Evolutionary conservation across 257 asterid species (phyloP), one percentile per base, ranked within the genome.

Genomic region (Rubia yunnanensis): DNA sequence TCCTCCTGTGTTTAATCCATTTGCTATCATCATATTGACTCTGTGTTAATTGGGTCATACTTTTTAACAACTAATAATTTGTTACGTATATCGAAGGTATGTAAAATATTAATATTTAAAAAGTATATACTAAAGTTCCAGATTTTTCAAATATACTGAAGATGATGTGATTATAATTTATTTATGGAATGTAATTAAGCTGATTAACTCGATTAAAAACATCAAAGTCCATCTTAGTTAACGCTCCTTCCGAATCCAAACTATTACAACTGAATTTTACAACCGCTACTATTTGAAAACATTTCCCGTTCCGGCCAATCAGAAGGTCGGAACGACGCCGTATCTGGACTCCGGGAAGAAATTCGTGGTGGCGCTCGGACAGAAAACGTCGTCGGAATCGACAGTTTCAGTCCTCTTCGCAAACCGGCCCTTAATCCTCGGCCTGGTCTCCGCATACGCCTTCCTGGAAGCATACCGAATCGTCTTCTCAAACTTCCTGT

Each of bases 381-480:
- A 34, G 77, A 81, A 20, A 18, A 83, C 65, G 5, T 81, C 89
- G 0, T 83, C 89, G 0, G 83, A 64, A 0, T 83, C 87, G 7
- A 67, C 31, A 22, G 72, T 4, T 1, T 85, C 87, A 39, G 78
- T 79, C 77, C 83, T 77, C 75, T 87, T 87, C 0, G 88, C 97
- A 75, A 90, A 90, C 49, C 96, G 87, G 64, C 97, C 97, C 68
- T 90, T 88, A 49, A 90, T 79, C 65, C 97, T 86, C 5, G 97
- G 97, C 79, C 97, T 82, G 10, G 83, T 85, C 67, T 87, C 97
- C 0, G 96, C 97, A 64, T 90, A 90, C 0, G 97, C 97, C 77
- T 90, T 90, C 20, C 96, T 76, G 0, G 96, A 87, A 56, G 97
- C 97, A 67, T 90, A 90, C 18, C 97, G 82, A 49, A 88, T 88